Evolutionary conservation across 306 rosid genomes (phyloP).

Genomic region (Lablab purpureus): DNA sequence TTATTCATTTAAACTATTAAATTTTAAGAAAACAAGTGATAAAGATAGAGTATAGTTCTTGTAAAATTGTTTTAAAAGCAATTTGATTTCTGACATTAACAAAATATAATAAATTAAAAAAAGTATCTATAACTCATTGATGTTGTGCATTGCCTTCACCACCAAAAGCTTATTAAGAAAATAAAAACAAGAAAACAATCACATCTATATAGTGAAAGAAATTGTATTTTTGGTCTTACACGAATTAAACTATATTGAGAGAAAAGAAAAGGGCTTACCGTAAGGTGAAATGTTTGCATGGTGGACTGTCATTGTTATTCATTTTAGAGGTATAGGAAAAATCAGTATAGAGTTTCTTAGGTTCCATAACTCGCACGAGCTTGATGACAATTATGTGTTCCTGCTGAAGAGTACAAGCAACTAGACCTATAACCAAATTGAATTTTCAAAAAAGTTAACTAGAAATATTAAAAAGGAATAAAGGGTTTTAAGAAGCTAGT

Average conservation of each 20-base stretch:
- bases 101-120: no score
- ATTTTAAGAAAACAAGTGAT: no score
- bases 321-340: conserved; percentile 48
- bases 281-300: conserved; percentile 71
- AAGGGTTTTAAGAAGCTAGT: background rate
- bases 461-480: background rate
- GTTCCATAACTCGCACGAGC: conserved; percentile 51
- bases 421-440: conserved; percentile 16
- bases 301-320: background rate
- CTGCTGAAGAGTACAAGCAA: conserved; percentile 45
- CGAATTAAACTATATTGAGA: conserved; percentile 1
- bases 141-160: no score
- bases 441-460: background rate
- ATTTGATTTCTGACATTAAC: no score
- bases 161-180: no score
- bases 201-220: background rate
- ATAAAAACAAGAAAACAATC: no score
- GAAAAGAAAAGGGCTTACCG: conserved; percentile 61
- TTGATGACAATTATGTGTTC: conserved; percentile 35
- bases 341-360: conserved; percentile 64
- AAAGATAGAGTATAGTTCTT: no score
- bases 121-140: no score
- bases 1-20: no score
- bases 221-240: conserved; percentile 1
- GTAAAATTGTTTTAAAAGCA: no score